Evolutionary conservation across 2,329 filamentous ascomycete genomes (phyloP), one percentile per base, ranked within the genome.

Genomic region (Alternaria solani): DNA sequence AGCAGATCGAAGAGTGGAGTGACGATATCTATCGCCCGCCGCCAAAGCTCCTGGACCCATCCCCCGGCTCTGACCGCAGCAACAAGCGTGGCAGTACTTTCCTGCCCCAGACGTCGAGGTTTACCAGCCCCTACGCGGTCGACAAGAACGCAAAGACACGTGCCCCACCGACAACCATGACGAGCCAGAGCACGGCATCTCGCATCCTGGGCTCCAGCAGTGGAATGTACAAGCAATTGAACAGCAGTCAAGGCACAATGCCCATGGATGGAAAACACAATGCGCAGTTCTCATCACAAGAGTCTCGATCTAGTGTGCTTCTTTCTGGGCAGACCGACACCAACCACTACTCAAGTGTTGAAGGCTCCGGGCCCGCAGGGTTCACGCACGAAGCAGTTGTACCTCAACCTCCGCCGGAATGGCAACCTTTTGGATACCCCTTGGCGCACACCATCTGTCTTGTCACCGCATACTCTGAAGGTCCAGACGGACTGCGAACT

Each of bases 361-460:
- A 94, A 49, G 90, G 89, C 0, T 87, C 90, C 39, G 94, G 94
- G 7, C 93, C 94, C 7, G 89, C 92, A 34, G 94, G 94, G n/a
- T 97, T 97, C 77, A 96, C 98, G 57, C 94, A 98, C 76, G 94
- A 97, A 78, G 87, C 92, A 39, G 95, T 99, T 41, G 94, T 99
- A 48, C 94, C 96, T 30, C 95, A 99, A 75, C 95, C 95, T 38
- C 95, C 95, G 8, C 89, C 94, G 3, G 95, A 99, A 78, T 99
- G 94, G 90, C 94, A 97, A 81, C 95, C 95, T 0, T 98, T 96
- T 76, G 95, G 94, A 1, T 99, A 93, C 78, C 95, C 96, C 14
- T 83, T 99, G 66, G 95, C 94, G 47, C 95, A 99, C 79, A 86
- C 92, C 0, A 93, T 99, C 75, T 98, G 94, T 78, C 81, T 99